Evolutionary conservation across 139 green algal species (phyloP), one percentile per base, ranked within the genome.

Genomic region (Chlorella ohadii): DNA sequence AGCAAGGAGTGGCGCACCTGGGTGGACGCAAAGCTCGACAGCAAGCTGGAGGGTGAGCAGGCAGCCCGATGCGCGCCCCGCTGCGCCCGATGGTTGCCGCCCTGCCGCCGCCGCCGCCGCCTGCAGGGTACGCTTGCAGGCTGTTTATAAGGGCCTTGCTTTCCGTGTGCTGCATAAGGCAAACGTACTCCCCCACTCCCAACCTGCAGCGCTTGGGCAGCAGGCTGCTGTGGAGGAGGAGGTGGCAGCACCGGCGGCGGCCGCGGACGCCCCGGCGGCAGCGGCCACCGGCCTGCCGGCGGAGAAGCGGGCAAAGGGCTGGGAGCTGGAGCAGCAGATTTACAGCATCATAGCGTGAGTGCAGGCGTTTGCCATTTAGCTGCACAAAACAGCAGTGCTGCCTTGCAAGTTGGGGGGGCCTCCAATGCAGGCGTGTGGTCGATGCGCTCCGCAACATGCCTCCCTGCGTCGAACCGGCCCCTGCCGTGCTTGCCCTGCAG

Each of bases 1-100:
- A 36, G 39, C 70, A 86, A 86, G 75, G 51, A 71, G 19, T 88
- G 84, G 84, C 84, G 84, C 19, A 25, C 71, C 27, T 88, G 84
- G 84, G 63, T 84, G 0, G 84, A 88, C 33, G 65, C 59, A 3
- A 78, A 84, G 64, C 64, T 88, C 1, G 78, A 84, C 47, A 76
- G 56, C 28, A 80, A 61, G 68, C 36, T 85, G 28, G 68, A 61
- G 31, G 80, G 80, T 71, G 38, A 47, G 66, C 23, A 0, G 56
- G 15, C 51, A 59, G 51, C 51, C 11, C 51, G 15, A 23, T 59
- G 51, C 11, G 51, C 51, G 15, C 22, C 51, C 11, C 51, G 51
- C 51, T 22, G 51, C 0, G 72, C 25, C 20, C 33, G 39, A 36
- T 28, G 23, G 44, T 13, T 22, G 44, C 44, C 38, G 44, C 64